Conservation (phyloP, 768 basidiomycete species). For the Termitomyces sp. region DNA sequence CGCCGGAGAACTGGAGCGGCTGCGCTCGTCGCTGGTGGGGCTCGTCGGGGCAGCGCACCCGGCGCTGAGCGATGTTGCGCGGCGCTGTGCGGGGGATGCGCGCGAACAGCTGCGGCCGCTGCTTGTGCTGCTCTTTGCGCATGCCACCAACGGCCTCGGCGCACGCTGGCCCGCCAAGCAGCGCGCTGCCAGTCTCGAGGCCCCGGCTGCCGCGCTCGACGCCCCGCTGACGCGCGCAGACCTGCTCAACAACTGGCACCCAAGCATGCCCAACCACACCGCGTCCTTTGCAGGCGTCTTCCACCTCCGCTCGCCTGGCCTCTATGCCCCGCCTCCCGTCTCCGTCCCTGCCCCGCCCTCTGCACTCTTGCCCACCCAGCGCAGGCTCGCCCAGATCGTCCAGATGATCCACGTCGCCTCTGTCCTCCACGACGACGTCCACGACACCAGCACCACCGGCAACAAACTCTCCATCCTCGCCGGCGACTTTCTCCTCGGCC, state of each 20-base stretch:
- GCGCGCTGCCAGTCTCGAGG: slow-evolving; percentile 57
- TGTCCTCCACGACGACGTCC: slow-evolving; percentile 87
- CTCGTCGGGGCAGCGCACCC: slow-evolving; percentile 90
- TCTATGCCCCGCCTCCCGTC: slow-evolving; percentile 28
- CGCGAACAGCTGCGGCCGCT: slow-evolving; percentile 90
- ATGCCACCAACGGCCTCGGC: slow-evolving; percentile 71
- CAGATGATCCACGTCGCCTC: slow-evolving; percentile 99
- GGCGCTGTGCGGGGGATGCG: slow-evolving; percentile 87
- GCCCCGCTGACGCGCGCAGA: slow-evolving; percentile 72
- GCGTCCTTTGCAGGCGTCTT: slow-evolving; percentile 62
- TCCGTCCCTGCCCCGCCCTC: slow-evolving; percentile 19
- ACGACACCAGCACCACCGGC: slow-evolving; percentile 60
- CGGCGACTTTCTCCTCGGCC: slow-evolving; percentile 92
- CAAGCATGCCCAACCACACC: slow-evolving; percentile 75
- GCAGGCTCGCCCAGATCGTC: slow-evolving; percentile 90
- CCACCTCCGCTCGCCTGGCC: slow-evolving; percentile 36
- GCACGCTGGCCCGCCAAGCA: slow-evolving; percentile 52
- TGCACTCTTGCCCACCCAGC: slow-evolving; percentile 76
- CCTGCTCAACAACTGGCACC: slow-evolving; percentile 90
- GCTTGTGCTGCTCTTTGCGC: slow-evolving; percentile 83
- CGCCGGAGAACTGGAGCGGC: slow-evolving; percentile 61
- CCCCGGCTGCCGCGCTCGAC: slow-evolving; percentile 55
- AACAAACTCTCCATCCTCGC: slow-evolving; percentile 94
- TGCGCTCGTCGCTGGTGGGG: slow-evolving; percentile 67
- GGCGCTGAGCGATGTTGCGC: slow-evolving; percentile 78